Evolutionary conservation across 176 grass and related monocot genomes (phyloP).

Genomic region (Metroxylon sagu): DNA sequence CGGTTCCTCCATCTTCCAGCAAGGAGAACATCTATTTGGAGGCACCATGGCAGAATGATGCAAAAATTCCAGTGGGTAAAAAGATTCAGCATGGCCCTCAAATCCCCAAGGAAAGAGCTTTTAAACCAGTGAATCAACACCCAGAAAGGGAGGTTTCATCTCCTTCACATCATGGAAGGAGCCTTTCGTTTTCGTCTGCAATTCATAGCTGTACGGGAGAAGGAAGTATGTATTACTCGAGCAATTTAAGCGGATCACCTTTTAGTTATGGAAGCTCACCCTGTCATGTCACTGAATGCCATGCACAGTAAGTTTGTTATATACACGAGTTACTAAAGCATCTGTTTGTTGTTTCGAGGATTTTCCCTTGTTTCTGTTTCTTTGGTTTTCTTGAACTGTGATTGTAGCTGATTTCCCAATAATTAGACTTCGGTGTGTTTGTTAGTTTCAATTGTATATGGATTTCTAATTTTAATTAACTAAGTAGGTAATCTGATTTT

Average conservation of each 20-base stretch:
- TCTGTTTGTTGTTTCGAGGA: background rate
- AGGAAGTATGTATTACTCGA: background rate
- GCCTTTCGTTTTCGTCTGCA: slow-evolving; percentile 41
- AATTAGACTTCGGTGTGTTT: too few relatives aligned
- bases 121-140: slow-evolving; percentile 28
- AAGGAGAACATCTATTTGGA: slow-evolving; percentile 17
- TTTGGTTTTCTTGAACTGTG: too few relatives aligned
- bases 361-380: too few relatives aligned
- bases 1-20: slow-evolving; percentile 1
- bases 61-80: slow-evolving; percentile 12
- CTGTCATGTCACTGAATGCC: slow-evolving; percentile 17
- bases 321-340: too few relatives aligned
- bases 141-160: slow-evolving; percentile 24
- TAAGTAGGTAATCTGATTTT: too few relatives aligned
- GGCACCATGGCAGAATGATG: slow-evolving; percentile 9
- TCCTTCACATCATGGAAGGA: slow-evolving; percentile 37
- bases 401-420: too few relatives aligned
- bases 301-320: slow-evolving; percentile 15
- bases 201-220: slow-evolving; percentile 24
- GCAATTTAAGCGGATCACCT: slow-evolving; percentile 2
- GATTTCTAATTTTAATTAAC: too few relatives aligned
- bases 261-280: background rate
- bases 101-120: slow-evolving; percentile 16
- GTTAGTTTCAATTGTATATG: too few relatives aligned
- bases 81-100: slow-evolving; percentile 3